Evolutionary conservation across 2,329 filamentous ascomycete genomes (phyloP), one percentile per base, ranked within the genome.

Genomic region (Hypomyces rosellus): DNA sequence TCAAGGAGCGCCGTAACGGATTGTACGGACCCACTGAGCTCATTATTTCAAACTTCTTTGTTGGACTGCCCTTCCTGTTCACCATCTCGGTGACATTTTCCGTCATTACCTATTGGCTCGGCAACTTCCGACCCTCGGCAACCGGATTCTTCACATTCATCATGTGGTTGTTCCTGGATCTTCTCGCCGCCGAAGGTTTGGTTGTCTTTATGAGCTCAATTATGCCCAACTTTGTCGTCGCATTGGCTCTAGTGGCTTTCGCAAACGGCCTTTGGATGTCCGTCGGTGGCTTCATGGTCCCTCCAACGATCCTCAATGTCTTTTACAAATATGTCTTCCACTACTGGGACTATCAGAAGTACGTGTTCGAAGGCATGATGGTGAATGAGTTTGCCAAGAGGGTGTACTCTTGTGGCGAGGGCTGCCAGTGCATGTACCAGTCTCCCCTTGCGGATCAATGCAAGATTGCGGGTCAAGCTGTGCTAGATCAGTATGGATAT

Each of bases 311-410:
- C 2, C 75, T 95, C 38, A 95, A 95, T 65, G 80, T 78, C 2
- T 95, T 95, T 59, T 95, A 87, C 82, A 81, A 83, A 65, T 93
- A 95, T 60, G 87, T 87, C 5, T 93, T 93, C 60, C 86, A 91
- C 63, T 95, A 91, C 66, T 91, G 91, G 62, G 87, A 95, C 64
- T 95, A 95, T 62, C 88, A 92, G 64, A 79, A 74, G 39, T 95
- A 91, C 59, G 89, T 95, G 3, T 95, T 95, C 64, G 82, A 92
- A 63, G 89, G 88, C 13, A 93, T 95, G 89, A 93, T 95, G 88
- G 83, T 92, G 48, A 95, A 93, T 61, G 88, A 95, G 69, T 93
- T 95, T 64, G 71, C 72, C 1, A 57, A 77, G 15, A 74, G 87
- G 13, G 76, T 71, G 3, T 95, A 88, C 16, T 55, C 38, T 68